A percentile compares a stretch with the other conserved stretches of the same genome.
These are phyloP conservation scores for Cryptomeria japonica DNA, from an alignment of 75 land plant species.

Conservation along the genomic window DNA sequence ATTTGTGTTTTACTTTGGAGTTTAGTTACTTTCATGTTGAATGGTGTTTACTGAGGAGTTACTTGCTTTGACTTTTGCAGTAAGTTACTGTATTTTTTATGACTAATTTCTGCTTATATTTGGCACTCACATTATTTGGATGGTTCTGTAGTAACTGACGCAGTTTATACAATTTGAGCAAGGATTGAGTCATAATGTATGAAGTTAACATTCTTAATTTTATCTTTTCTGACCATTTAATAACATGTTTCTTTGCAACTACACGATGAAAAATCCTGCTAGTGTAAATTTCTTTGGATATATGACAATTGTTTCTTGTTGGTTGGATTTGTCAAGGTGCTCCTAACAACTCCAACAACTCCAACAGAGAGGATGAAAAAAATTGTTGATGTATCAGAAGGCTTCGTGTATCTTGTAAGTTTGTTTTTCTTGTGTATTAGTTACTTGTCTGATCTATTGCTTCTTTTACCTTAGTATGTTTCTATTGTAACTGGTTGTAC, in stretches of 20 bases:
- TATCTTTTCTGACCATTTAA: not conserved
- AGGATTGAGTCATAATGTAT: not conserved
- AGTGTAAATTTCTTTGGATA: not conserved
- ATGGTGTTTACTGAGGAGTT: not conserved
- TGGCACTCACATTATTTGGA: not conserved
- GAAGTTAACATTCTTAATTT: not conserved
- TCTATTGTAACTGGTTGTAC: not conserved
- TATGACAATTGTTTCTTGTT: slow-evolving; percentile 2
- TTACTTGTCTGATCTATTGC: not conserved
- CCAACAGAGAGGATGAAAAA: slow-evolving; percentile 75
- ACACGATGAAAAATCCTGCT: not conserved
- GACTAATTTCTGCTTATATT: not conserved
- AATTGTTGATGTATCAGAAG: slow-evolving; percentile 85
- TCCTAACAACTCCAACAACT: slow-evolving; percentile 92
- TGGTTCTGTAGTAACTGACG: not conserved
- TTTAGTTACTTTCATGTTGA: not conserved
- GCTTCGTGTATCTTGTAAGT: slow-evolving; percentile 91
- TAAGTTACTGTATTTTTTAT: not conserved
- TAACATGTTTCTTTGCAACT: not conserved
- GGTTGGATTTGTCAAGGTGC: slow-evolving; percentile 42
- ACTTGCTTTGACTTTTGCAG: not conserved
- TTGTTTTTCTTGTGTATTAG: not conserved
- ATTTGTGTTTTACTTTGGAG: not conserved
- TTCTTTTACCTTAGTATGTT: not conserved
- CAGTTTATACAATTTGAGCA: not conserved